phyloP scores from a whole-genome alignment of 345 rosid species.

The Atalantia buxifolia region DNA sequence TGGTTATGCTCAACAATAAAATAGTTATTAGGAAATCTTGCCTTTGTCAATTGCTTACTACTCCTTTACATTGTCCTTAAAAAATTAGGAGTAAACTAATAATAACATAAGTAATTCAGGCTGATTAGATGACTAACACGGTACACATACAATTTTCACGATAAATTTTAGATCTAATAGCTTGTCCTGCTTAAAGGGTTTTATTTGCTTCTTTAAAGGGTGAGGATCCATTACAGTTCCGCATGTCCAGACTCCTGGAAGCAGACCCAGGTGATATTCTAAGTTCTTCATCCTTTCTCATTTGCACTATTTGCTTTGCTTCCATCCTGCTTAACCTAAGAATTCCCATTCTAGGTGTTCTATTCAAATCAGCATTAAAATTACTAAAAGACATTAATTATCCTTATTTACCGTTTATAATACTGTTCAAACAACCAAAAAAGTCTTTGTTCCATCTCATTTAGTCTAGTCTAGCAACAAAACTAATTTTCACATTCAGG shows the following conservation, averaged over 20 bases:
- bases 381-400: not conserved
- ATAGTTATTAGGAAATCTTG: not conserved
- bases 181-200: not conserved
- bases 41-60: not conserved
- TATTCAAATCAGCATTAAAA: not conserved
- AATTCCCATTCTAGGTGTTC: not conserved
- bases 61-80: not conserved
- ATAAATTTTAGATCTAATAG: not conserved
- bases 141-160: too few species aligned
- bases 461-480: not conserved
- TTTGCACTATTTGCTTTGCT: not conserved
- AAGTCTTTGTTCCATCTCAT: not conserved
- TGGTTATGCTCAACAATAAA: not conserved
- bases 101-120: not conserved
- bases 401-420: not conserved
- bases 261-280: not conserved
- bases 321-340: not conserved
- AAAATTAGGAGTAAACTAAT: not conserved
- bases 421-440: not conserved
- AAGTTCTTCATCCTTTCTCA: not conserved
- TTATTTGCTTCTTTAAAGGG: not conserved
- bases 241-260: not conserved
- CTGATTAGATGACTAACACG: not conserved
- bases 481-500: not conserved
- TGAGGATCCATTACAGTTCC: not conserved